phyloP scores from a whole-genome alignment of 2,329 filamentous ascomycete genomes.

The Apiospora rasikravindrae region DNA sequence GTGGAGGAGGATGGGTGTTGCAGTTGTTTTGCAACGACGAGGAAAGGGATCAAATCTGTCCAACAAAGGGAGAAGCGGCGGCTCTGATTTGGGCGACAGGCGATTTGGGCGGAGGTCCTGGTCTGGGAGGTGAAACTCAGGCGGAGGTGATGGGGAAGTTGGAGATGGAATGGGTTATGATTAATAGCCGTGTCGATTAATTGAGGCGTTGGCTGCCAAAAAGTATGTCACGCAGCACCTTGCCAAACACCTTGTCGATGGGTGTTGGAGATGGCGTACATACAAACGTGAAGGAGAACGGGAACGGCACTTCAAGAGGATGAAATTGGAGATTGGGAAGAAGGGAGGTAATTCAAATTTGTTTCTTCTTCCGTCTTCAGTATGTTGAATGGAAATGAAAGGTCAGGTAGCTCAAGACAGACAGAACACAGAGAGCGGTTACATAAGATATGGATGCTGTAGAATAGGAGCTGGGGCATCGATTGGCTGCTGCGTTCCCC shows the following conservation, averaged over 20 bases:
- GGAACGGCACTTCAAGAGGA: not conserved
- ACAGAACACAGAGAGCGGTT: not conserved
- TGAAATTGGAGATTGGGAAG: not conserved
- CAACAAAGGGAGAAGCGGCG: not conserved
- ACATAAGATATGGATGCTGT: not conserved
- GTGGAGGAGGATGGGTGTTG: not conserved
- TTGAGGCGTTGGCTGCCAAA: not conserved
- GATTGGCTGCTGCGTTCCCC: not conserved
- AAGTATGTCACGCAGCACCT: constrained; percentile 13
- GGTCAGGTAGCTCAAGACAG: not conserved
- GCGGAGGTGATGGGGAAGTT: constrained; percentile 11
- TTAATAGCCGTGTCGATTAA: not conserved
- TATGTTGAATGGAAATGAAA: not conserved
- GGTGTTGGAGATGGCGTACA: constrained; percentile 14
- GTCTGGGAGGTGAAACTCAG: not conserved
- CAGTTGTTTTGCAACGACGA: not conserved
- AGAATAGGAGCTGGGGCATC: not conserved
- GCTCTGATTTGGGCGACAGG: not conserved
- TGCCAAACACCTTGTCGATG: constrained; percentile 4
- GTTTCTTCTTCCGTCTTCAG: not conserved
- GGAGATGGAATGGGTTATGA: not conserved
- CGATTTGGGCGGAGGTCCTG: not conserved
- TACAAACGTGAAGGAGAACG: not conserved
- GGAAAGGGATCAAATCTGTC: not conserved
- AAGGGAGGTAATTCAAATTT: not conserved